Evolutionary conservation across 441 rosid genomes (phyloP).

Genomic region (Gossypium laxum): DNA sequence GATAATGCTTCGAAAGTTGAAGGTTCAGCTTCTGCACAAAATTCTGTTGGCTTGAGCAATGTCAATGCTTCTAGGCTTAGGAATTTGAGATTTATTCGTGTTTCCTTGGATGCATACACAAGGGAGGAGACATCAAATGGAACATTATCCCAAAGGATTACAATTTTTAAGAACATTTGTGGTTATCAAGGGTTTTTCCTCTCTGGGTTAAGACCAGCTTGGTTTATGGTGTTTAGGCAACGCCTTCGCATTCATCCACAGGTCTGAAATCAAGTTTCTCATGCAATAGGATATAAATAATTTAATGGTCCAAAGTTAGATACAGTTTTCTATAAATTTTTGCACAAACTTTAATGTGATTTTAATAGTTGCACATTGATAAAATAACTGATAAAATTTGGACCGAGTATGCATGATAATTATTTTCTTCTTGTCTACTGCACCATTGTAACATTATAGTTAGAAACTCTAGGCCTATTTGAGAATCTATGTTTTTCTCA

Average conservation of each 20-base stretch:
- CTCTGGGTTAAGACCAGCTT: conserved; percentile 85
- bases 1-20: conserved; percentile 55
- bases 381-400: background rate
- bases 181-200: conserved; percentile 87
- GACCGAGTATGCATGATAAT: background rate
- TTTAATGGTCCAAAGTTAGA: background rate
- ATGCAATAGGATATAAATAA: background rate
- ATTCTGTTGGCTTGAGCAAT: conserved; percentile 33
- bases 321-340: conserved; percentile 3
- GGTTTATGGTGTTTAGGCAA: conserved; percentile 95
- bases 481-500: background rate
- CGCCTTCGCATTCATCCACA: conserved; percentile 90
- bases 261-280: conserved; percentile 35
- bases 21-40: conserved; percentile 38
- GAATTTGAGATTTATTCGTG: conserved; percentile 67
- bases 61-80: conserved; percentile 65
- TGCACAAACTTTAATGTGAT: conserved; percentile 2
- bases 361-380: background rate
- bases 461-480: background rate
- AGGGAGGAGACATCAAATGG: conserved; percentile 63
- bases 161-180: conserved; percentile 73
- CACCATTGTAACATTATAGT: background rate
- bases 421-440: background rate
- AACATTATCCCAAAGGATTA: conserved; percentile 53
- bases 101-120: conserved; percentile 62